These are phyloP conservation scores for Tieghemostelium lacteum DNA, from an alignment of 78 protist genomes.

Conservation along the genomic window DNA sequence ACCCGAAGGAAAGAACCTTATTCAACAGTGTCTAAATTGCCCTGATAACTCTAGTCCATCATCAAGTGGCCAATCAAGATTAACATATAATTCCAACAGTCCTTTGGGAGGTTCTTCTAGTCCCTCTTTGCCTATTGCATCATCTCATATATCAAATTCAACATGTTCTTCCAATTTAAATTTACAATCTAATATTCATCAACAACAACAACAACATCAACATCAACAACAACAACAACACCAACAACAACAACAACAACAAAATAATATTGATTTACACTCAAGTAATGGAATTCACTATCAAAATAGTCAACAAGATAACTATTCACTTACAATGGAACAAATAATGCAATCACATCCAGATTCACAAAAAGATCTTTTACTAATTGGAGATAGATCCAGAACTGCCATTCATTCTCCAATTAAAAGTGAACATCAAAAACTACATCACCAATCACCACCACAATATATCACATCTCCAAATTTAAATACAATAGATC, in stretches of 20 bases:
- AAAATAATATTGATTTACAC: neutral
- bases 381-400: no score
- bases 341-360: neutral
- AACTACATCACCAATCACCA: neutral
- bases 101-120: neutral
- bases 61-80: no score
- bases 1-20: constrained; percentile 80
- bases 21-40: constrained; percentile 75
- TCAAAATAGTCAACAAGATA: neutral
- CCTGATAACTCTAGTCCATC: constrained; percentile 56
- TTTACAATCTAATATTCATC: neutral
- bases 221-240: neutral
- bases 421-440: neutral
- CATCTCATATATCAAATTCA: neutral
- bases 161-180: neutral
- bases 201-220: constrained; percentile 19
- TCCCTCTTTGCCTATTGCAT: neutral
- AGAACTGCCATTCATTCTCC: no score
- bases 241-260: neutral
- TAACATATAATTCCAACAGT: no score
- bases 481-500: neutral
- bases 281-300: neutral
- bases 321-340: neutral
- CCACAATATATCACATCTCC: neutral
- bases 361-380: no score